Conservation (phyloP, 345 rosid species). For the Atalantia buxifolia region DNA sequence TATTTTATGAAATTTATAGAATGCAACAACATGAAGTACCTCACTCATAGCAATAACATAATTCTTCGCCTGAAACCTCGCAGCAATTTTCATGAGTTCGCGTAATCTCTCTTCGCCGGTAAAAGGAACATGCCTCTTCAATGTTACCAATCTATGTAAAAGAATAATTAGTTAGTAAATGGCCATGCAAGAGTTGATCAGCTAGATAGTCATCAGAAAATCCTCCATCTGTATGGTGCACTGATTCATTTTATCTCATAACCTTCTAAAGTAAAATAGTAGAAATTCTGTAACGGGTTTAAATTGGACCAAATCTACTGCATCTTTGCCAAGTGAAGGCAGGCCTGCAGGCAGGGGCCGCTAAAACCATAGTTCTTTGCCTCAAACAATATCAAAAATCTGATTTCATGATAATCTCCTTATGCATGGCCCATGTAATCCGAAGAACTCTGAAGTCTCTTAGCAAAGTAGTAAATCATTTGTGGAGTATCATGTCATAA, state of each 20-base stretch:
- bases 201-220: no score
- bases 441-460: background rate
- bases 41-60: slow-evolving; percentile 56
- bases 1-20: background rate
- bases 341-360: no score
- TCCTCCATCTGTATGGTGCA: no score
- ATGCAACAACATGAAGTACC: background rate
- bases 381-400: background rate
- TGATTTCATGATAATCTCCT: background rate
- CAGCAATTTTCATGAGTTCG: slow-evolving; percentile 68
- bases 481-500: background rate
- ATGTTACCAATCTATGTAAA: slow-evolving; percentile 52
- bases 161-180: slow-evolving; percentile 2
- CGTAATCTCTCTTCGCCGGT: slow-evolving; percentile 60
- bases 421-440: background rate
- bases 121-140: slow-evolving; percentile 59
- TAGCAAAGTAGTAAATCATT: background rate
- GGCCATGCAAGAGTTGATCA: background rate
- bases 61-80: slow-evolving; percentile 70
- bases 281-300: no score
- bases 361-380: no score
- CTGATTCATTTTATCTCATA: no score
- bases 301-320: no score
- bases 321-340: no score
- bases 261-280: no score